Base-by-base conservation (phyloP, 2,329 filamentous ascomycete species). In the Diaporthe vexans region DNA sequence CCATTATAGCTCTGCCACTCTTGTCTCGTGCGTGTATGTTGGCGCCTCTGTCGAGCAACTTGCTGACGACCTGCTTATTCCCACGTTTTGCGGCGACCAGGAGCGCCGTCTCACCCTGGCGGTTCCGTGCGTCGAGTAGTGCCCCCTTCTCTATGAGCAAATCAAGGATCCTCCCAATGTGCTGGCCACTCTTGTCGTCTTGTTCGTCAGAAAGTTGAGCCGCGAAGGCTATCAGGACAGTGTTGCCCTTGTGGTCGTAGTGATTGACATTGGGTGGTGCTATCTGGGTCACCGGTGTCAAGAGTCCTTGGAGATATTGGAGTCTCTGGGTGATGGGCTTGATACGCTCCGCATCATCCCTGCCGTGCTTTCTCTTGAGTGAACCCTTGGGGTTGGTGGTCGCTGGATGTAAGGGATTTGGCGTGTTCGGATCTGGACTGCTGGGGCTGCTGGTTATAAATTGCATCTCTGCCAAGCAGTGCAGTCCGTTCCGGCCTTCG, bases 401-500 rank as follows among this genome's bases (percentile, higher is more conserved):
- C 78, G 33, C 33, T 33, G 69, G 52, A 24, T 54, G 58, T 10
- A 79, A 77, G 21, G 77, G 76, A 13, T 79, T 76, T 1, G 81
- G 77, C 17, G 77, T 77, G 10, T 80, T 80, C 71, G 59, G 67
- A 11, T 57, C 54, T 21, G 74, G 72, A 40, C 72, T 75, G 37
- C 33, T 69, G 7, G 72, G 74, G 10, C 10, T 69, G 54, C 74
- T 75, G 35, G 35, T 29, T 76, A 85, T 85, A 1, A 90, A 80
- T n/a, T 85, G 85, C 9, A 86, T 88, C 74, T 87, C 85, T 3
- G 89, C 89, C n/a, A 91, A 85, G 75, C 88, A 90, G 76, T 91
- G 89, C 21, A 91, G 82, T 11, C 86, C 89, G 75, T 91, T 91
- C 29, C 88, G 86, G 7, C 89, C 89, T 7, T 85, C 79, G 1